phyloP scores from a whole-genome alignment of 73 alveolate species.

The Paramecium pentaurelia region DNA sequence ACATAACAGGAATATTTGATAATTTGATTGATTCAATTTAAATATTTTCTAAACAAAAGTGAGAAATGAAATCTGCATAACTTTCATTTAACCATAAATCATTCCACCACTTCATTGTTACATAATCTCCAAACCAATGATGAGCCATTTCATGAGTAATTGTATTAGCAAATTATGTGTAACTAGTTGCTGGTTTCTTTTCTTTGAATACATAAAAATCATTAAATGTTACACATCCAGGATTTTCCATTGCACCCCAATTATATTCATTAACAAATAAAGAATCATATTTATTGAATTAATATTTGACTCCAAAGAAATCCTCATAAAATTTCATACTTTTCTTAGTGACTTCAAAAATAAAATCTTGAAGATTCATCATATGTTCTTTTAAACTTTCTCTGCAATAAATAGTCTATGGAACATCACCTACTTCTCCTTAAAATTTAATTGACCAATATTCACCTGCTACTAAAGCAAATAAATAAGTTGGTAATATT shows the following conservation, averaged over 20 bases:
- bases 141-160: conserved; percentile 90
- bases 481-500: conserved; percentile 53
- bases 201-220: conserved; percentile 84
- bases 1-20: conserved; percentile 55
- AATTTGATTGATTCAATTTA: conserved; percentile 25
- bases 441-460: neutral
- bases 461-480: conserved; percentile 63
- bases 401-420: conserved; percentile 63
- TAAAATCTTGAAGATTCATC: conserved; percentile 68
- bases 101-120: conserved; percentile 96
- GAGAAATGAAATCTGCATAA: conserved; percentile 76
- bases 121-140: conserved; percentile 94
- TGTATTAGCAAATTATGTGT: conserved; percentile 75
- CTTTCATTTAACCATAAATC: conserved; percentile 90
- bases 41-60: conserved; percentile 30
- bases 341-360: conserved; percentile 75
- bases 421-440: neutral
- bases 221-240: conserved; percentile 81
- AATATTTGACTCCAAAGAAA: conserved; percentile 87
- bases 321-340: conserved; percentile 92
- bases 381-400: conserved; percentile 66
- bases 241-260: conserved; percentile 98
- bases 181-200: conserved; percentile 54
- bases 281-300: conserved; percentile 93
- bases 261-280: conserved; percentile 93